phyloP scores from a whole-genome alignment of 495 filamentous ascomycete species.

The Aspergillus steynii region DNA sequence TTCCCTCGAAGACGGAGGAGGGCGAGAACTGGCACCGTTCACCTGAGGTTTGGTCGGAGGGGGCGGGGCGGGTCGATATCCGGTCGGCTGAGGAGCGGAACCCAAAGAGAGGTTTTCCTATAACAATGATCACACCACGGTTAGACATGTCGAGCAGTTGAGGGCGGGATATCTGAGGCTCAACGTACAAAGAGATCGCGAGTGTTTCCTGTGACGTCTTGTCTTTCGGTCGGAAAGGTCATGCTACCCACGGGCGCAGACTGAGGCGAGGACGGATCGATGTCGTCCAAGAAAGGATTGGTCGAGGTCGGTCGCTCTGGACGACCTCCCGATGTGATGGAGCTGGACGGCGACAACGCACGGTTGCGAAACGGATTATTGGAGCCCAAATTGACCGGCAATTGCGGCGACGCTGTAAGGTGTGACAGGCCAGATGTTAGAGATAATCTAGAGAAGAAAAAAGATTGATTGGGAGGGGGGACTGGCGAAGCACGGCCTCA shows the following conservation, averaged over 20 bases:
- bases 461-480: not conserved
- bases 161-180: slow-evolving; percentile 3
- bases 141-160: slow-evolving; percentile 4
- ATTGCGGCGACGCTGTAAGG: slow-evolving; percentile 39
- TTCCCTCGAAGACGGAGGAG: slow-evolving; percentile 26
- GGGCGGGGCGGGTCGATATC: slow-evolving; percentile 40
- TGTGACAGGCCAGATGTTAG: slow-evolving; percentile 14
- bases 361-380: slow-evolving; percentile 99
- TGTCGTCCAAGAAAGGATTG: slow-evolving; percentile 89
- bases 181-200: slow-evolving; percentile 88
- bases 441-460: slow-evolving; percentile 8
- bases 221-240: slow-evolving; percentile 54
- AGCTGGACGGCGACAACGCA: slow-evolving; percentile 69
- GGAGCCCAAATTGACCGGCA: slow-evolving; percentile 70
- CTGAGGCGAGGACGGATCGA: slow-evolving; percentile 53
- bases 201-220: slow-evolving; percentile 61
- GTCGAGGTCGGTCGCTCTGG: slow-evolving; percentile 74
- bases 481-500: slow-evolving; percentile 10
- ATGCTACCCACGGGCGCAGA: slow-evolving; percentile 53
- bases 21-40: slow-evolving; percentile 27
- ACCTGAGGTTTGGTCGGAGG: slow-evolving; percentile 39
- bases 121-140: not conserved
- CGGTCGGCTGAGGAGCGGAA: slow-evolving; percentile 36
- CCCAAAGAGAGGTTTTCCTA: slow-evolving; percentile 47
- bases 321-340: slow-evolving; percentile 36